Evolutionary conservation across 2,329 filamentous ascomycete genomes (phyloP).

Genomic region (Ophiostoma populinum): DNA sequence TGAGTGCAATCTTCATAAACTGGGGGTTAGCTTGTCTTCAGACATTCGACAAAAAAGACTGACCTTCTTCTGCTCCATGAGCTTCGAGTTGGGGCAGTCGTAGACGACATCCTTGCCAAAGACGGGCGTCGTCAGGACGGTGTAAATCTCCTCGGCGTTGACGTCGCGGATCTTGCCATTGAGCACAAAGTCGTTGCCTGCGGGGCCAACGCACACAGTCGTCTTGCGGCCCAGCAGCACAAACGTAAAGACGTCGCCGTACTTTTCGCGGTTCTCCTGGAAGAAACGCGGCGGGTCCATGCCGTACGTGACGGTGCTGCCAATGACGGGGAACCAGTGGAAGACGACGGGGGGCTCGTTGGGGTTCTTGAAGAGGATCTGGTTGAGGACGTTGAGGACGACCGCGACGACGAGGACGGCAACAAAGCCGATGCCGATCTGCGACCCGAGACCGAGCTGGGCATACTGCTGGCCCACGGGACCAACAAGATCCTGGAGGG

Average conservation of each 20-base stretch:
- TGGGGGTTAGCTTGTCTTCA: slow-evolving; percentile 14
- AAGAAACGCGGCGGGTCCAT: slow-evolving; percentile 91
- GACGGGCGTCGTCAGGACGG: slow-evolving; percentile 31
- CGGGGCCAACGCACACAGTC: slow-evolving; percentile 30
- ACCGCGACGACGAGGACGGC: slow-evolving; percentile 38
- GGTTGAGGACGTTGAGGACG: slow-evolving; percentile 60
- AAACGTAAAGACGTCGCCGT: slow-evolving; percentile 38
- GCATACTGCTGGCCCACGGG: slow-evolving; percentile 33
- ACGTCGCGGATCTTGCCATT: slow-evolving; percentile 36
- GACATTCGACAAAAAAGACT: neutral
- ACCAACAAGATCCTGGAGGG: slow-evolving; percentile 33
- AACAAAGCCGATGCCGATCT: slow-evolving; percentile 27
- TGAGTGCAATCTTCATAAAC: slow-evolving; percentile 57
- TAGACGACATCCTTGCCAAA: slow-evolving; percentile 71
- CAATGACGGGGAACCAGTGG: slow-evolving; percentile 67
- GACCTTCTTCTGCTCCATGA: slow-evolving; percentile 82
- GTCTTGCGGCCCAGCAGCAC: slow-evolving; percentile 32
- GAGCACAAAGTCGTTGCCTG: slow-evolving; percentile 38
- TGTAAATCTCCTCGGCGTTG: slow-evolving; percentile 37
- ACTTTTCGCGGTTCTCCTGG: slow-evolving; percentile 47
- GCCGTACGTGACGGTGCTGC: slow-evolving; percentile 84
- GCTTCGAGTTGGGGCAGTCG: slow-evolving; percentile 67
- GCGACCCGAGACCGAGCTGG: slow-evolving; percentile 27
- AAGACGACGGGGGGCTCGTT: slow-evolving; percentile 71
- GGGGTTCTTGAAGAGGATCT: slow-evolving; percentile 65